Conservation (phyloP, 371 early-diverging fungal species). For the Apophysomyces elegans region DNA sequence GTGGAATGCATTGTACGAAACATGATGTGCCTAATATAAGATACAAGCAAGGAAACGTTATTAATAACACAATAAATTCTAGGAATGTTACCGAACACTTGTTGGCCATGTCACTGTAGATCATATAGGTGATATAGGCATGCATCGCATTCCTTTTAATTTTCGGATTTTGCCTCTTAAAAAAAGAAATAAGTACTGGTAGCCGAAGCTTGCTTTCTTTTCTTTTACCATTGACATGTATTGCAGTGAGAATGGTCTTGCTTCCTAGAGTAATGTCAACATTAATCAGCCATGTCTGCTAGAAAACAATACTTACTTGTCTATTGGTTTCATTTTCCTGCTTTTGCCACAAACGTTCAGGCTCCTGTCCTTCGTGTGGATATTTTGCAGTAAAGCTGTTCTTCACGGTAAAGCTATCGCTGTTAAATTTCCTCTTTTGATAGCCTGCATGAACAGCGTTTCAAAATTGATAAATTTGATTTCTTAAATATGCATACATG, state of each 20-base stretch:
- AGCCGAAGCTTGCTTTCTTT: not conserved
- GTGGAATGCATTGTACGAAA: slow-evolving; percentile 11
- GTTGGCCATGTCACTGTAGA: slow-evolving; percentile 54
- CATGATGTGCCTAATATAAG: slow-evolving; percentile 17
- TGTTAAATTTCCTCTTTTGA: slow-evolving; percentile 9
- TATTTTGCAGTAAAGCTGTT: not conserved
- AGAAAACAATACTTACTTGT: slow-evolving; percentile 1
- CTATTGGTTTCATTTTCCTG: slow-evolving; percentile 5
- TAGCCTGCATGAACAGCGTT: not conserved
- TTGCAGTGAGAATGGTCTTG: slow-evolving; percentile 25
- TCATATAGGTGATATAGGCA: slow-evolving; percentile 64
- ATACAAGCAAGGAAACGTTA: slow-evolving; percentile 12
- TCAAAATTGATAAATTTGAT: too few species aligned
- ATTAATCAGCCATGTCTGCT: not conserved
- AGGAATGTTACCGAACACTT: slow-evolving; percentile 15
- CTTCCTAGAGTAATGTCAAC: slow-evolving; percentile 6
- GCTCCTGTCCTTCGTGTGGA: not conserved
- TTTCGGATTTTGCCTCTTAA: slow-evolving; percentile 56
- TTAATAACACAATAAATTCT: too few species aligned
- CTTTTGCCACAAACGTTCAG: slow-evolving; percentile 3
- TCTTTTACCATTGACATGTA: slow-evolving; percentile 32
- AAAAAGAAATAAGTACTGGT: not conserved
- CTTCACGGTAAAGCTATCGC: not conserved
- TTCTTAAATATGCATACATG: not conserved
- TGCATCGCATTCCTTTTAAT: slow-evolving; percentile 62